These are phyloP conservation scores for Solanum chmielewskii DNA, from an alignment of 257 asterid species.

Conservation along the genomic window DNA sequence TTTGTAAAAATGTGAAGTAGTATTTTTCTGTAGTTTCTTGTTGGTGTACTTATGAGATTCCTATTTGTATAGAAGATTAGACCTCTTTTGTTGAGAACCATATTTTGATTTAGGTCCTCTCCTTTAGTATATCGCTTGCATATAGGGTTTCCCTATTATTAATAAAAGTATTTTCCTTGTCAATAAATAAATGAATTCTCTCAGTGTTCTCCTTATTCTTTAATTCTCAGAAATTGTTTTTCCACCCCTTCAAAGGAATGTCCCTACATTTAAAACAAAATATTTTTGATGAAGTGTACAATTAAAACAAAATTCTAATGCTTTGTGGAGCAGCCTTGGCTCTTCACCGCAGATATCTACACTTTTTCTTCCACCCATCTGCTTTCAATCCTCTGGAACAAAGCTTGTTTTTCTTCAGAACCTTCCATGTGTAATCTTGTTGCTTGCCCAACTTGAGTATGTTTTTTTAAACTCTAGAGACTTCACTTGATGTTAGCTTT, in stretches of 20 bases:
- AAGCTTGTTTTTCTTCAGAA: background rate
- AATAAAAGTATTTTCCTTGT: background rate
- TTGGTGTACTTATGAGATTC: background rate
- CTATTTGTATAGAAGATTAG: background rate
- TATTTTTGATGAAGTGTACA: background rate
- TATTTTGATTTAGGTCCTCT: background rate
- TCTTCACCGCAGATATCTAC: background rate
- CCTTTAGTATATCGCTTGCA: background rate
- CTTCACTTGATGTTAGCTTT: background rate
- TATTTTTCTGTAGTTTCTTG: background rate
- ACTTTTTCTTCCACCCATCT: background rate
- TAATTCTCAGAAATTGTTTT: background rate
- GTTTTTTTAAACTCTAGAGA: background rate
- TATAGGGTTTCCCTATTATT: background rate
- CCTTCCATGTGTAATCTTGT: background rate
- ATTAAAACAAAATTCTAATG: background rate
- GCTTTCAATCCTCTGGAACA: background rate
- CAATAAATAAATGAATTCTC: too few species aligned
- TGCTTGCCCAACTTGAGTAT: background rate
- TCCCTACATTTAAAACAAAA: background rate
- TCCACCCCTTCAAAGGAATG: background rate
- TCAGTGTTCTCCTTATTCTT: background rate
- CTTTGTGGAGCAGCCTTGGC: background rate
- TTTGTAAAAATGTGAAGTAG: background rate
- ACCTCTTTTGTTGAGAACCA: background rate